Conservation (phyloP, 169 alveolate species). For the Perkinsus chesapeaki region DNA sequence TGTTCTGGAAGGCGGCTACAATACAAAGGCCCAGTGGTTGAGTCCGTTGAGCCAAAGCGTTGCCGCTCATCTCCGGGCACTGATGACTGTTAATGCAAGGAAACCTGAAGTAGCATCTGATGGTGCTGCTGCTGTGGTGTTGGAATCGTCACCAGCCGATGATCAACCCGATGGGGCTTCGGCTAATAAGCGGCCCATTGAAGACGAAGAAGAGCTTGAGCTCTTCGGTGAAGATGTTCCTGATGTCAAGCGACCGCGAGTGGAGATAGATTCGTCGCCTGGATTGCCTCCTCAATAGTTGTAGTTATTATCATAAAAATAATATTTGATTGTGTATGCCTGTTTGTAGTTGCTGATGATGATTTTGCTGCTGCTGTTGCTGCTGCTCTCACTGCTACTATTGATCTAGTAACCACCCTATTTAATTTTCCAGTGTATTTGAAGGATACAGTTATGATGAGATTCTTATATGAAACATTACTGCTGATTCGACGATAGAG, state of each 20-base stretch:
- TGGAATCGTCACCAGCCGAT: neutral
- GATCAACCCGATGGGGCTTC: neutral
- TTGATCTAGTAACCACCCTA: neutral
- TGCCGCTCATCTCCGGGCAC: slow-evolving; percentile 78
- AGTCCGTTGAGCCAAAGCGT: slow-evolving; percentile 89
- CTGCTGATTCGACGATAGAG: neutral
- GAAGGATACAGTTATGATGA: too few relatives aligned
- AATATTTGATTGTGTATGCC: neutral
- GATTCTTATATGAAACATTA: neutral
- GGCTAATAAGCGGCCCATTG: neutral
- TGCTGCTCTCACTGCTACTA: neutral
- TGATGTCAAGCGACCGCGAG: neutral
- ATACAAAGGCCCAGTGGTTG: slow-evolving; percentile 76
- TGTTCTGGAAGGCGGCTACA: slow-evolving; percentile 98
- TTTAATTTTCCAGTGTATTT: too few relatives aligned
- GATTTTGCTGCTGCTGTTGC: too few relatives aligned
- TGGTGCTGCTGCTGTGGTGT: neutral
- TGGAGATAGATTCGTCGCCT: neutral
- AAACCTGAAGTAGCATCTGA: neutral
- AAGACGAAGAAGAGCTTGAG: neutral
- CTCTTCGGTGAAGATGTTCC: neutral
- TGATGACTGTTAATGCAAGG: slow-evolving; percentile 18
- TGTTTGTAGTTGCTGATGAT: neutral
- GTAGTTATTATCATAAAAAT: neutral
- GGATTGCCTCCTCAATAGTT: neutral